phyloP scores from a whole-genome alignment of 2,329 filamentous ascomycete species.

The Chaetomiaceae sp. region DNA sequence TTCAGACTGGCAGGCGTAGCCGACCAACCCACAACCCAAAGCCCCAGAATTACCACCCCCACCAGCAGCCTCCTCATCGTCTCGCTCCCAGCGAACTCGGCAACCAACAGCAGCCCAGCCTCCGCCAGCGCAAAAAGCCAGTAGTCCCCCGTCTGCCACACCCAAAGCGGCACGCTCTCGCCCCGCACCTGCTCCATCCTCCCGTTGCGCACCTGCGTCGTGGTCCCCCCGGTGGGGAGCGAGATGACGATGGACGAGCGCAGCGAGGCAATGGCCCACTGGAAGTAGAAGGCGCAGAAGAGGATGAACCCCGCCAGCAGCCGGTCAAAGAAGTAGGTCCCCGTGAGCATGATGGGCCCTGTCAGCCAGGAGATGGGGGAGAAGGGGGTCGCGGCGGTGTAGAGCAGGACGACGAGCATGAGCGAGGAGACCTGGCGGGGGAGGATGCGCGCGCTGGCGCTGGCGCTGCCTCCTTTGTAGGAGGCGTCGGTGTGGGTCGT shows the following conservation, averaged over 20 bases:
- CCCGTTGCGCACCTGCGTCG: conserved; percentile 7
- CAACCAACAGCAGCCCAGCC: conserved; percentile 7
- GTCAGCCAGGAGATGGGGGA: conserved; percentile 16
- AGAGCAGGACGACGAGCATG: conserved; percentile 14
- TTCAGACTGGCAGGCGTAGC: conserved; percentile 17
- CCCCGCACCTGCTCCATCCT: not conserved
- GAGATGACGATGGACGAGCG: conserved; percentile 3
- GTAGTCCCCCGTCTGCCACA: conserved; percentile 12
- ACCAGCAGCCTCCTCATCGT: conserved; percentile 11
- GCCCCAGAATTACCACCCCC: not conserved
- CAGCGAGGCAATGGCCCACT: conserved; percentile 18
- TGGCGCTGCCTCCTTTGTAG: no score
- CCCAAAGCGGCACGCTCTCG: not conserved
- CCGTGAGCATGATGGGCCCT: conserved; percentile 1
- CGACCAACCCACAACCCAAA: conserved; percentile 18
- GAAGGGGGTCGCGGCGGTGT: conserved; percentile 20
- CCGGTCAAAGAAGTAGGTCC: conserved; percentile 15
- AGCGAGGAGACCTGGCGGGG: conserved; percentile 14
- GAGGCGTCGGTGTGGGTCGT: not conserved
- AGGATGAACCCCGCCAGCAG: conserved; percentile 16
- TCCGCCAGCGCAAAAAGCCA: conserved; percentile 15
- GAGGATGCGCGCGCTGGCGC: no score
- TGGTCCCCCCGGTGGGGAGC: conserved; percentile 1
- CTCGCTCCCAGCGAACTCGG: conserved; percentile 15
- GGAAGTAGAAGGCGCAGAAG: conserved; percentile 19